Evolutionary conservation across 352 stramenopile genomes (phyloP).

Genomic region (Globisporangium barbulae): DNA sequence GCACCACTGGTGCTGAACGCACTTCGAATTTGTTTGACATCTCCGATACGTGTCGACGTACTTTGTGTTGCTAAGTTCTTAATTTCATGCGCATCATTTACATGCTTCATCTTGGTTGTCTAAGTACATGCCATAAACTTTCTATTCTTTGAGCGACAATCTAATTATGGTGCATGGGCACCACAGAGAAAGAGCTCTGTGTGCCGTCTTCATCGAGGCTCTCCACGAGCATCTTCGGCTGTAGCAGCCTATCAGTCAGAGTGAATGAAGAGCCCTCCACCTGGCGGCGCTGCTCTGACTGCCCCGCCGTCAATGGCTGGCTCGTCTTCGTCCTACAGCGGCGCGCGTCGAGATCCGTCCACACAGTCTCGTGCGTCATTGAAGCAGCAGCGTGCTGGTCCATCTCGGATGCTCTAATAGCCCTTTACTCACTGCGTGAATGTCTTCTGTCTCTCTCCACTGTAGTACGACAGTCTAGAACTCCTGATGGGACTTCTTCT

Average conservation of each 20-base stretch:
- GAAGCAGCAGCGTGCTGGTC: not conserved
- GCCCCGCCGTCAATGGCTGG: not conserved
- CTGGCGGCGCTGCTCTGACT: not conserved
- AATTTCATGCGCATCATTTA: no score
- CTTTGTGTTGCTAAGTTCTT: no score
- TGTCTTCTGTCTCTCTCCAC: not conserved
- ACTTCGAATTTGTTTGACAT: no score
- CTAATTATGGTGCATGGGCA: no score
- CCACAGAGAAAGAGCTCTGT: no score
- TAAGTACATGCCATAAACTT: no score
- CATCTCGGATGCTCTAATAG: not conserved
- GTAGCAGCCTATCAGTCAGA: not conserved
- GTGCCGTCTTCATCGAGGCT: not conserved
- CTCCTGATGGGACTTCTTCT: slow-evolving; percentile 5
- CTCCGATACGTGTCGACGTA: no score
- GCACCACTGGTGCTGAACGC: no score
- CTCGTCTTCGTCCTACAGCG: not conserved
- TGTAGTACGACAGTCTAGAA: slow-evolving; percentile 11
- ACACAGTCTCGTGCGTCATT: not conserved
- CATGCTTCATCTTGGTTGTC: no score
- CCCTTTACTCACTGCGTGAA: not conserved
- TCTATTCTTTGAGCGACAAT: no score
- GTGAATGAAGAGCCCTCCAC: slow-evolving; percentile 1
- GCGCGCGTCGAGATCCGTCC: slow-evolving; percentile 12
- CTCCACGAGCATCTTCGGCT: not conserved